Conservation (phyloP, 1,139 yeast genomes). For the Suhomyces choctaworum region DNA sequence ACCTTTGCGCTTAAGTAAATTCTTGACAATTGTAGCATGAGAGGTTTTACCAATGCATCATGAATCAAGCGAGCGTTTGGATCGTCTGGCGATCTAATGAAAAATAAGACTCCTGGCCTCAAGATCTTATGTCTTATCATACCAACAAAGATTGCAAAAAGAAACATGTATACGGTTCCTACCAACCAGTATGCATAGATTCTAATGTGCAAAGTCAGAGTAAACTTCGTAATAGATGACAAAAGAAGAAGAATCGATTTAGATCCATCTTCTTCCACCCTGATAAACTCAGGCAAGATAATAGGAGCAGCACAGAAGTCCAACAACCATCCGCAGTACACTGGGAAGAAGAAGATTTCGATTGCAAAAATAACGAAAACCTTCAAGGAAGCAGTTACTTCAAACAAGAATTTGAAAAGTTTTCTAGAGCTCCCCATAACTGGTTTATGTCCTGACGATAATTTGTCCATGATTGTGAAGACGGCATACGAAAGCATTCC, state of each 20-base stretch:
- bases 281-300: conserved; percentile 26
- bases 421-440: conserved; percentile 50
- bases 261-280: conserved; percentile 12
- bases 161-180: conserved; percentile 86
- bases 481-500: conserved; percentile 28
- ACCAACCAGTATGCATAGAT: conserved; percentile 57
- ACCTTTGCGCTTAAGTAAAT: conserved; percentile 74
- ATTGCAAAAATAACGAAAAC: conserved; percentile 73
- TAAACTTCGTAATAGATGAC: conserved; percentile 25
- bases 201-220: conserved; percentile 21
- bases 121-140: conserved; percentile 73
- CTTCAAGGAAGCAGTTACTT: conserved; percentile 58
- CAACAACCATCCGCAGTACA: conserved; percentile 78
- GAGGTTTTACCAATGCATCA: conserved; percentile 80
- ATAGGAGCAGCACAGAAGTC: conserved; percentile 69
- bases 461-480: conserved; percentile 35
- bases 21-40: conserved; percentile 69
- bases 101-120: conserved; percentile 86
- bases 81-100: conserved; percentile 92
- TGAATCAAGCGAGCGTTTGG: conserved; percentile 87
- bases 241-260: conserved; percentile 23
- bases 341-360: conserved; percentile 82
- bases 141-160: conserved; percentile 83
- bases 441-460: conserved; percentile 42
- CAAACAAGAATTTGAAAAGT: conserved; percentile 53